Evolutionary conservation across 768 basidiomycete genomes (phyloP), one percentile per base, ranked within the genome.

Genomic region (Mycena sanguinolenta): DNA sequence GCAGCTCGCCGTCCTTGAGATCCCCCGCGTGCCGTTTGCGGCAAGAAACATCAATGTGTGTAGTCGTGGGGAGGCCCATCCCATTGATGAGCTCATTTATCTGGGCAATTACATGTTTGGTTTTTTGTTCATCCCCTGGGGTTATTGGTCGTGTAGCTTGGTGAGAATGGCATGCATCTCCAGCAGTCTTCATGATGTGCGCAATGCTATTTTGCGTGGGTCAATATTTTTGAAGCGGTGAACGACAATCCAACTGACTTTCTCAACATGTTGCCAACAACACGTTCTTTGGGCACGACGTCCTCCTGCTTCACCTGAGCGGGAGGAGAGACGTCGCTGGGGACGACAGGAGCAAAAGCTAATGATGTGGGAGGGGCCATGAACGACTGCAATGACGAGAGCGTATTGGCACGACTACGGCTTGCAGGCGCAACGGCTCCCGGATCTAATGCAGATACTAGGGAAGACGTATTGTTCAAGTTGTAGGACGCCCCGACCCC

Each of bases 171-270:
- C 87, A 90, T 38, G 86, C 85, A 44, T 83, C 83, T 49, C 84
- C 87, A 50, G 89, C 90, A 52, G 88, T 87, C 62, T 85, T 83
- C 44, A 90, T 90, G 19, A 89, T 90, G 63, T 87, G 84, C 49
- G 87, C 88, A 73, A 92, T 90, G 77, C 91, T 91, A 75, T 49
- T 39, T 39, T 71, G 63, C 70, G 67, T 61, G 75, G 70, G 65
- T 72, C 68, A 76, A 67, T 69, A 69, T 64, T 39, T 32, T 55
- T 50, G 71, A 50, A 53, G 42, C 25, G 36, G 44, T 44, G 59
- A 63, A 28, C 57, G 53, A 67, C 58, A 39, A 53, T 36, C 27
- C 25, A 25, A 78, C 87, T 78, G 74, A 92, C 92, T 87, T 85
- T 77, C 84, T 86, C 46, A 88, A 78, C 81, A 88, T 82, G 75